phyloP scores from a whole-genome alignment of 768 basidiomycete species.

The Ephemerocybe angulata region DNA sequence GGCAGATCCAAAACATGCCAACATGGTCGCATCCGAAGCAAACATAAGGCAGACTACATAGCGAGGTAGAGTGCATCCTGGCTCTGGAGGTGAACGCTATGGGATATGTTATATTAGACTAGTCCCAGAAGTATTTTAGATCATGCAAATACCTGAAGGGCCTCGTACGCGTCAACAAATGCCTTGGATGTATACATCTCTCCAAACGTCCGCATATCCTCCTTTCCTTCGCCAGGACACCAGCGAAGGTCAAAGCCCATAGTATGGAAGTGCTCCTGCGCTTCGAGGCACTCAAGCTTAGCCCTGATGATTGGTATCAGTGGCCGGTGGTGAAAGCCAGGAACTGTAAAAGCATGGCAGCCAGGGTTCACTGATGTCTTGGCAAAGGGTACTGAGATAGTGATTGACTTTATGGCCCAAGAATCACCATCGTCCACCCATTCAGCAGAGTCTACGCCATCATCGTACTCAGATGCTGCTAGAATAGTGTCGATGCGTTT shows the following conservation, averaged over 20 bases:
- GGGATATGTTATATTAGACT: not conserved
- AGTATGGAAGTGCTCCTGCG: constrained; percentile 20
- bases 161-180: constrained; percentile 24
- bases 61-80: not conserved
- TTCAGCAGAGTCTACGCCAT: not conserved
- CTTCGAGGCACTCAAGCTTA: constrained; percentile 16
- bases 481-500: not conserved
- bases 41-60: not conserved
- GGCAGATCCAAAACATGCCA: not conserved
- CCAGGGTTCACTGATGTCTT: not conserved
- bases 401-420: not conserved
- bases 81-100: not conserved
- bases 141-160: constrained; percentile 12
- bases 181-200: constrained; percentile 33
- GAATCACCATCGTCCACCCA: not conserved
- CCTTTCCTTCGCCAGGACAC: not conserved
- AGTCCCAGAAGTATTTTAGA: not conserved
- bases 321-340: constrained; percentile 24
- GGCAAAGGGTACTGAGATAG: not conserved
- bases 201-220: constrained; percentile 15
- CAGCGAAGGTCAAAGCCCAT: constrained; percentile 23
- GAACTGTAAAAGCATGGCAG: constrained; percentile 9
- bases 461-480: not conserved
- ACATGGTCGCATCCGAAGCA: not conserved
- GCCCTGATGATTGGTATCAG: constrained; percentile 22